A percentile compares a stretch with the other conserved stretches of the same genome.
These are phyloP conservation scores for Sclerotinia borealis DNA, from an alignment of 2,329 filamentous ascomycete genomes.

Conservation along the genomic window DNA sequence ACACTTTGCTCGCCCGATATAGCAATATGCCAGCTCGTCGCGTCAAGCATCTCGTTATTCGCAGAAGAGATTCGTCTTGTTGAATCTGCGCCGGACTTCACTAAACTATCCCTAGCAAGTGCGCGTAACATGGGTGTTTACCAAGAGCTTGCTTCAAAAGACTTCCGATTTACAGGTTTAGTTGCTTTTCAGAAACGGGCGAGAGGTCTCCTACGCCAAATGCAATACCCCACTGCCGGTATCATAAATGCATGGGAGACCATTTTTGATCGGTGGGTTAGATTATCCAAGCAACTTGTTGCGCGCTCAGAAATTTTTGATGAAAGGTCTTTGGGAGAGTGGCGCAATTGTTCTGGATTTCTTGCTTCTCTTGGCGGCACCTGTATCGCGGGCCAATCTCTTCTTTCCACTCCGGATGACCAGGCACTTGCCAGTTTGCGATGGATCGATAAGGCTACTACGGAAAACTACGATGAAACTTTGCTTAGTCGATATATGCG, in stretches of 20 bases:
- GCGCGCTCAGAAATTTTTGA: conserved; percentile 46
- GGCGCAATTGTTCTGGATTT: conserved; percentile 65
- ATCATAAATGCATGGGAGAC: conserved; percentile 62
- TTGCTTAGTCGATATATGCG: conserved; percentile 54
- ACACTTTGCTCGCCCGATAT: conserved; percentile 60
- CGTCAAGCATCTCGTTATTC: conserved; percentile 53
- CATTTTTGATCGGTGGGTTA: conserved; percentile 59
- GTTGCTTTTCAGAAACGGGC: conserved; percentile 65
- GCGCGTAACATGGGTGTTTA: conserved; percentile 57
- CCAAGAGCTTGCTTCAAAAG: conserved; percentile 54
- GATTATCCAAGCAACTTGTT: conserved; percentile 57
- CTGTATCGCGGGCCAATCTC: conserved; percentile 55
- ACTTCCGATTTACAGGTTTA: conserved; percentile 60
- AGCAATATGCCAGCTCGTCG: conserved; percentile 59
- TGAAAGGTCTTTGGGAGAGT: conserved; percentile 53
- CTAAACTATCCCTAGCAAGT: conserved; percentile 46
- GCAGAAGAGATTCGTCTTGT: conserved; percentile 55
- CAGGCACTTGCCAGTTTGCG: conserved; percentile 48
- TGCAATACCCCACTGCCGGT: conserved; percentile 58
- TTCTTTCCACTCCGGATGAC: conserved; percentile 44
- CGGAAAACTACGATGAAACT: conserved; percentile 55
- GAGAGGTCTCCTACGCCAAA: conserved; percentile 51
- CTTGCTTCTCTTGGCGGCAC: conserved; percentile 60
- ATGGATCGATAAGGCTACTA: conserved; percentile 54
- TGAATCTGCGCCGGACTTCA: conserved; percentile 44